Base-by-base conservation (phyloP, 2,329 filamentous ascomycete genomes). In the Colletotrichum filicis region DNA sequence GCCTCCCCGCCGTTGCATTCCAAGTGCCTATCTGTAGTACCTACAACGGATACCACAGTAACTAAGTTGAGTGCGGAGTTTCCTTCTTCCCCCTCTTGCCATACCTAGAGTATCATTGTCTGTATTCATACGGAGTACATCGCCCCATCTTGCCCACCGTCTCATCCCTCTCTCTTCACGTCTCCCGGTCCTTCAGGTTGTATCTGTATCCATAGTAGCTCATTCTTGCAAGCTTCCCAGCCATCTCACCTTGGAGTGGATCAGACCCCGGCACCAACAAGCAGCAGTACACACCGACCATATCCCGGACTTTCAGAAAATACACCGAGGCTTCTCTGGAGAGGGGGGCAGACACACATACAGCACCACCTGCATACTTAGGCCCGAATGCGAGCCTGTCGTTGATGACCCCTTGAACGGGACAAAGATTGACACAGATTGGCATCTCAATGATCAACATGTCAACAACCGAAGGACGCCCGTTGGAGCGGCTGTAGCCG, bases 401-500 rank as follows among this genome's bases (percentile, higher is more conserved):
- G 28, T 11, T n/a, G 26, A 49, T 9, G 42, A 28, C n/a, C 49
- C 60, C 65, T 62, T 24, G 24, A 58, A 46, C 22, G 24, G 64
- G 49, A 58, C 19, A 57, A 71, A 57, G 59, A 63, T 69, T 63
- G 57, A 53, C 58, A 35, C 19, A 49, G 42, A 49, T 63, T 19
- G 22, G 22, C 63, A 52, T 11, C 57, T 58, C 65, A 49, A 28
- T 53, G 58, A 55, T 68, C 69, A 52, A 22, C 35, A n/a, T 28
- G 11, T 28, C 26, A 22, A 19, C 49, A 55, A 53, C 56, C 58
- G 59, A 63, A 28, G 46, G 57, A 52, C 52, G 37, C 16, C 64
- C 9, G 57, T 71, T 71, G 68, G 69, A 71, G 69, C 65, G 69
- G 69, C 59, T 72, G 55, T 57, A 57, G 56, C 58, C 32, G 59